Evolutionary conservation across 176 grass and related monocot genomes (phyloP), one percentile per base, ranked within the genome.

Genomic region (Coix lacrymajobi): DNA sequence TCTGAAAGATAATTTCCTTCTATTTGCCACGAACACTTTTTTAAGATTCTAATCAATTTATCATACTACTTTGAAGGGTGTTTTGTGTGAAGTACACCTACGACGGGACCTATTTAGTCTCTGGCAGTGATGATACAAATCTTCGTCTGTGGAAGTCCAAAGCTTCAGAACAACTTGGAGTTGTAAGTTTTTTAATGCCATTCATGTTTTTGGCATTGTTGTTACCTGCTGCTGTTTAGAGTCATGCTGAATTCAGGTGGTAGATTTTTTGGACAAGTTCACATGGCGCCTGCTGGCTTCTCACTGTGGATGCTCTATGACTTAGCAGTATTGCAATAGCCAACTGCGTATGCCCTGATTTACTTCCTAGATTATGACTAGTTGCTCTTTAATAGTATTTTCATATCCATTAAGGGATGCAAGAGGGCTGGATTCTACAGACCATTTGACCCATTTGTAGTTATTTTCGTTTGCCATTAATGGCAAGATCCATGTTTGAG

Each of bases 121-220:
- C 97, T 91, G 97, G 93, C 36, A 99, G 93, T 90, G 97, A 99
- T 89, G 97, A 99, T 69, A 96, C 97, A 28, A 99, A 99, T 82
- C 89, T 99, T 84, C 93, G 91, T 30, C 51, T 96, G 58, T 99
- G 97, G 93, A 99, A 94, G 39, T 90, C 91, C 40, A 96, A 96
- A 76, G 93, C 89, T 77, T 94, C 93, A 43, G 97, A 99, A 89
- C 93, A 99, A 77, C 73, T 99, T 63, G 97, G 97, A 90, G 87
- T 96, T 75, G 97, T 96, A 94, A 90, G 97, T 84, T 72, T 66
- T 75, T 40, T 79, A 54, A 62, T 10, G 11, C 46, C 39, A 48
- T 24, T 22, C 19, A 3, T 75, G 46, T 54, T 80, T 69, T 65
- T 44, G 6, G 30, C 20, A 37, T 82, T 67, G 17, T 79, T 63